Evolutionary conservation across 805 yeast genomes (phyloP), one percentile per base, ranked within the genome.

Genomic region (Sugiyamaella floridensis): DNA sequence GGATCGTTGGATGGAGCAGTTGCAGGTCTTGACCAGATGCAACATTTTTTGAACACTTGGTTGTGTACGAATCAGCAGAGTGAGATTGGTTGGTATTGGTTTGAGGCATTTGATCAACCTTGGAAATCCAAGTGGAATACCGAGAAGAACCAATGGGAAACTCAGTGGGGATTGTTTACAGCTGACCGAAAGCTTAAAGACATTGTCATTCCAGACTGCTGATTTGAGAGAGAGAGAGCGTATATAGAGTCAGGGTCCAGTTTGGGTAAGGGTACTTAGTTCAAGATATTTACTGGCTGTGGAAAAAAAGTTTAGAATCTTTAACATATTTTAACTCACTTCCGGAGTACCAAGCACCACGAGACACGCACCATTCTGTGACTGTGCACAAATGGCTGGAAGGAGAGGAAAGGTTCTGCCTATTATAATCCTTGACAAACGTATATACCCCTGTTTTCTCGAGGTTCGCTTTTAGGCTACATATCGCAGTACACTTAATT

Each of bases 101-200:
- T 80, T 61, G 88, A 83, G 60, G 88, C 86, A 0, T 83, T 81
- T 67, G 87, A 84, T 67, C 86, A 82, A 60, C 86, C 86, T 0
- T 82, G 87, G 87, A 83, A 83, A 57, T 64, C 67, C 45, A 64
- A 79, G 0, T 81, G 76, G 63, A 74, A 80, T 59, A 76, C 74
- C 19, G 71, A 65, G 1, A 72, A 71, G 2, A 71, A 73, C 28
- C 66, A 66, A 51, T 82, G 88, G 88, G 89, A 83, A 60, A 76
- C 86, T 0, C 80, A 83, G 57, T 84, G 89, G 89, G 90, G 89
- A 0, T 54, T 84, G 7, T 82, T 84, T 60, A 71, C 76, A 0
- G 58, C 62, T 7, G 76, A 79, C 51, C 66, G 87, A 48, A 64
- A 69, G 43, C 57, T 78, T 54, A 82, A 58, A 62, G 66, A 4